Conservation (phyloP, 768 basidiomycete species). For the Suillus weaverae region DNA sequence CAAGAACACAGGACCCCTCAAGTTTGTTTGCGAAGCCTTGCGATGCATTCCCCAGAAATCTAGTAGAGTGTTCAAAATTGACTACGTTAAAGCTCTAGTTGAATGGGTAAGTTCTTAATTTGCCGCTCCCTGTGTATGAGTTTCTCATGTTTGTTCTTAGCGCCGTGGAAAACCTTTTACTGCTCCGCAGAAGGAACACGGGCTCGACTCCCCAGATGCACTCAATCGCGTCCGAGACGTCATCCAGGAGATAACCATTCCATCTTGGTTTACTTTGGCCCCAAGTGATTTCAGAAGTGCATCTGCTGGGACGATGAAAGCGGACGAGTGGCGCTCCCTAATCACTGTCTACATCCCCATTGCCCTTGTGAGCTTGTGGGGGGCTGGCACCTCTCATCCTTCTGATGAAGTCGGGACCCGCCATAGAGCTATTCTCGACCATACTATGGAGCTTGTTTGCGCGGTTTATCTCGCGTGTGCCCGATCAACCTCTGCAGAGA, state of each 20-base stretch:
- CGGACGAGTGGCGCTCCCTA: conserved; percentile 36
- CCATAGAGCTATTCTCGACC: conserved; percentile 17
- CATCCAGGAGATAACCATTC: conserved; percentile 1
- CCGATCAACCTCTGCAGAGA: conserved; percentile 11
- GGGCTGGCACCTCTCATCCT: conserved; percentile 14
- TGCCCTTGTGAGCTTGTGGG: conserved; percentile 33
- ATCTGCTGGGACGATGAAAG: conserved; percentile 32
- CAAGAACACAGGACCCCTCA: not conserved
- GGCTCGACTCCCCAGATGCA: not conserved
- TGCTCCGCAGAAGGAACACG: not conserved
- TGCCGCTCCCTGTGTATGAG: no score
- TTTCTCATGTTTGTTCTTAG: not conserved
- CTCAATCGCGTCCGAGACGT: not conserved
- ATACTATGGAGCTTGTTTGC: conserved; percentile 31
- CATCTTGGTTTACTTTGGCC: conserved; percentile 13
- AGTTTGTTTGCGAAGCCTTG: not conserved
- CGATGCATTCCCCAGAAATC: not conserved
- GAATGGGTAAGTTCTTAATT: not conserved
- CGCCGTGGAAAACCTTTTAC: not conserved
- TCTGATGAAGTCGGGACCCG: not conserved
- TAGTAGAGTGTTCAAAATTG: not conserved
- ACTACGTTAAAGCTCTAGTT: not conserved
- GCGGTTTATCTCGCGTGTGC: conserved; percentile 19
- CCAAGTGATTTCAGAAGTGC: conserved; percentile 16
- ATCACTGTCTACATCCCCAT: conserved; percentile 32